Evolutionary conservation across 345 rosid genomes (phyloP), one percentile per base, ranked within the genome.

Genomic region (Acer yangbiense): DNA sequence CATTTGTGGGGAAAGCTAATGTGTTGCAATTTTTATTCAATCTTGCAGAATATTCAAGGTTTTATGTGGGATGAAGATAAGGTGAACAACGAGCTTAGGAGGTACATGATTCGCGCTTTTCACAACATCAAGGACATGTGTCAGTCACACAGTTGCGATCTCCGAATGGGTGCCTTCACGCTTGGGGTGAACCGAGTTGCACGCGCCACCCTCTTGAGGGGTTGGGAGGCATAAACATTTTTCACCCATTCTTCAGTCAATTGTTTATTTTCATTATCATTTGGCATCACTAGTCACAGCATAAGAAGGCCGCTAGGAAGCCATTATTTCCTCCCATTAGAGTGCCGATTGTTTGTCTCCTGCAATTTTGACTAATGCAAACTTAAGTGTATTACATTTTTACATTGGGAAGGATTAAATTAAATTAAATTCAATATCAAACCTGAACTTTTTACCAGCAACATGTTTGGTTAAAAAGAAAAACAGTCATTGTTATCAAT

Each of bases 101-200:
- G 85, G 85, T 97, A 97, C 85, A 97, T 97, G 99, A 97, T 91
- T 75, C 83, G 80, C 76, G 96, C 94, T 43, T 93, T 94, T n/a
- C 90, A 84, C 57, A 86, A 93, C 89, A 91, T 97, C 87, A 94
- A 94, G 91, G 60, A 69, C 77, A 97, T 93, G 99, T 97, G 98
- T 82, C 89, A 91, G 76, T 72, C 91, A 4, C 93, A 97, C 79
- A 21, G 91, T 32, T 97, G 99, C 88, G 88, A 84, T 83, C 95
- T 94, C 58, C 94, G 99, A 65, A 97, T 97, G 98, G 99, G 99
- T 39, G 99, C 99, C 73, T 97, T 97, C 82, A 92, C 99, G 3
- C 99, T 97, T 0, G 99, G 98, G 3, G 93, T 97, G 44, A 94
- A 90, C 90, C 89, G 98, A 5, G 98, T 97, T 60, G 99, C 98